Evolutionary conservation across 2,329 filamentous ascomycete species (phyloP).

Genomic region (Cyphellophora europaea): DNA sequence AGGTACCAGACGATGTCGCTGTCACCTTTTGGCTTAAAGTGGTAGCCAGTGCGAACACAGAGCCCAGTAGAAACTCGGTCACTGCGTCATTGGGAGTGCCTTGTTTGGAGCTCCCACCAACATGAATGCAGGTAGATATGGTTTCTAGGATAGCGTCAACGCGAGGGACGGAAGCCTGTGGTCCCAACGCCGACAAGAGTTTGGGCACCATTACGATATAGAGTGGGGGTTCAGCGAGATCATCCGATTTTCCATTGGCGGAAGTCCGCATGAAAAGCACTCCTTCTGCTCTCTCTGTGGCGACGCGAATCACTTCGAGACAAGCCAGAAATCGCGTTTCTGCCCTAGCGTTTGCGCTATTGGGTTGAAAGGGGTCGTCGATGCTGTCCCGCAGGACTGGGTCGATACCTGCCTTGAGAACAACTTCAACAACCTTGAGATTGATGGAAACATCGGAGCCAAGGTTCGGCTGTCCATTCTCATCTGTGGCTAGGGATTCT

Average conservation of each 20-base stretch:
- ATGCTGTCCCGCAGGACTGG: constrained; percentile 42
- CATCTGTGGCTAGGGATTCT: constrained; percentile 45
- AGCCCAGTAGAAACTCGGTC: no score
- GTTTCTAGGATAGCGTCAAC: no score
- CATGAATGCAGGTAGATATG: no score
- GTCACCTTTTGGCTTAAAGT: no score
- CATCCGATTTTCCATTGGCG: constrained; percentile 18
- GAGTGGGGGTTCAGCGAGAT: constrained; percentile 33
- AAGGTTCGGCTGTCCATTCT: constrained; percentile 34
- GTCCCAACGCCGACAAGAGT: constrained; percentile 40
- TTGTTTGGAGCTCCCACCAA: no score
- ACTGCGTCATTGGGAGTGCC: no score
- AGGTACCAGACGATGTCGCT: no score
- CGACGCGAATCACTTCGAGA: constrained; percentile 65
- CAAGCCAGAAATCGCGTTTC: constrained; percentile 49
- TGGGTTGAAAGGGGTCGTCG: constrained; percentile 58
- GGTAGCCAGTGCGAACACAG: no score
- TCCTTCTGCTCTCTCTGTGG: constrained; percentile 62
- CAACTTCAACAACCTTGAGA: constrained; percentile 76
- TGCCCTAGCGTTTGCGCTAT: constrained; percentile 34
- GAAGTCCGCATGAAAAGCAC: constrained; percentile 57
- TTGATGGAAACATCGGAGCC: constrained; percentile 67
- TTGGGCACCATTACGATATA: constrained; percentile 46
- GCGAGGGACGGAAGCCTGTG: no score
- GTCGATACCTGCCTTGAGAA: constrained; percentile 65